These are phyloP conservation scores for Pyrrhoderma noxium DNA, from an alignment of 1,284 basidiomycete genomes.

Conservation along the genomic window DNA sequence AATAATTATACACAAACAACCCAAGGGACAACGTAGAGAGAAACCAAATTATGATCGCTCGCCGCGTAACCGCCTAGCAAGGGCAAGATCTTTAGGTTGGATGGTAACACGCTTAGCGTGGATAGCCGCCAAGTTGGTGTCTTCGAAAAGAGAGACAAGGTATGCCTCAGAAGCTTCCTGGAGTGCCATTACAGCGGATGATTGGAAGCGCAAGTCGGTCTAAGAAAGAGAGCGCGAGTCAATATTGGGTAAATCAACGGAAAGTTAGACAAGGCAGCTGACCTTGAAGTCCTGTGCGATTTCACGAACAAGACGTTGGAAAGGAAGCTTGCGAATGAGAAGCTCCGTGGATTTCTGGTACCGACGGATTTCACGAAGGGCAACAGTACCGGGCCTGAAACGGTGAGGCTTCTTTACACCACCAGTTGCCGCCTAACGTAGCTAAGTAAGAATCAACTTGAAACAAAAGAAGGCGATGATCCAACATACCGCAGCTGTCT, in stretches of 20 bases:
- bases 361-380: slow-evolving; percentile 77
- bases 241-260: background rate
- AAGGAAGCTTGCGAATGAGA: slow-evolving; percentile 72
- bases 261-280: background rate
- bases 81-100: slow-evolving; percentile 68
- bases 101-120: slow-evolving; percentile 71
- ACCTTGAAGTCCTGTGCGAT: slow-evolving; percentile 52
- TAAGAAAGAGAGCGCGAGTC: slow-evolving; percentile 31
- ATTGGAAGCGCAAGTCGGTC: slow-evolving; percentile 75
- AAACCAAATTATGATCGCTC: slow-evolving; percentile 27
- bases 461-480: slow-evolving; percentile 16
- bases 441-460: slow-evolving; percentile 23
- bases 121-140: slow-evolving; percentile 66
- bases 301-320: slow-evolving; percentile 61
- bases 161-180: slow-evolving; percentile 76
- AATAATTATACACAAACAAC: too few relatives aligned
- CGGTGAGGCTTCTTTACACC: slow-evolving; percentile 80
- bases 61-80: slow-evolving; percentile 53
- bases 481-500: slow-evolving; percentile 29
- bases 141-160: slow-evolving; percentile 73
- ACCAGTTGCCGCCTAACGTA: slow-evolving; percentile 40
- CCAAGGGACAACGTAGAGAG: background rate
- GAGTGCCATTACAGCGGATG: slow-evolving; percentile 66
- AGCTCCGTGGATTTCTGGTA: slow-evolving; percentile 82
- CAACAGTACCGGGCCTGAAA: slow-evolving; percentile 62